These are phyloP conservation scores for Dryadomyces quercus-mongolicae DNA, from an alignment of 2,329 filamentous ascomycete genomes.

Conservation along the genomic window DNA sequence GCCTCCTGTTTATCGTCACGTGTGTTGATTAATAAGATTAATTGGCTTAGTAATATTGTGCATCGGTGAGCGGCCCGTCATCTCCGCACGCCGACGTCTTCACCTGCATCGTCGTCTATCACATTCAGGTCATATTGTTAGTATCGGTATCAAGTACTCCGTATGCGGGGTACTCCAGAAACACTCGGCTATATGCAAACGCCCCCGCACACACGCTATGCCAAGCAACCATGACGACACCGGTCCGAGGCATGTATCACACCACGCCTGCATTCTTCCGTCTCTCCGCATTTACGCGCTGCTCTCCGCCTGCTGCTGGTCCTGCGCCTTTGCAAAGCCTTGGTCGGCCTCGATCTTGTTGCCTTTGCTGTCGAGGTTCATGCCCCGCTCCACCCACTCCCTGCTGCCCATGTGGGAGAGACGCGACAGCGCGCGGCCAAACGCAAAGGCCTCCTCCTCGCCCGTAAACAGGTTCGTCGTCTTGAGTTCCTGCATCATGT, in stretches of 20 bases:
- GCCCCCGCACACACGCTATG: too few species aligned
- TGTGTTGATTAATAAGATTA: background rate
- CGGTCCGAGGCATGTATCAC: too few species aligned
- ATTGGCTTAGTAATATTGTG: too few species aligned
- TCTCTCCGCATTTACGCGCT: slow-evolving; percentile 34
- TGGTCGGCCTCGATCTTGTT: slow-evolving; percentile 51
- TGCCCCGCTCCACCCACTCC: slow-evolving; percentile 84
- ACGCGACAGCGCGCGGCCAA: slow-evolving; percentile 75
- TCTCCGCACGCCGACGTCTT: too few species aligned
- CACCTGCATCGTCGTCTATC: too few species aligned
- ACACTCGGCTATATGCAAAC: too few species aligned
- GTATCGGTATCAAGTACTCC: too few species aligned
- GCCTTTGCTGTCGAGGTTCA: slow-evolving; percentile 51
- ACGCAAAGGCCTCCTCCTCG: slow-evolving; percentile 93
- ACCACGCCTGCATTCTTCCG: background rate
- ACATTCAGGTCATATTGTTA: too few species aligned
- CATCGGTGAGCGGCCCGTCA: too few species aligned
- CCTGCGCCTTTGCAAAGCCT: slow-evolving; percentile 45
- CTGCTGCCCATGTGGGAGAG: slow-evolving; percentile 86
- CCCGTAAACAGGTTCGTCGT: slow-evolving; percentile 79
- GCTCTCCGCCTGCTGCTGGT: slow-evolving; percentile 49
- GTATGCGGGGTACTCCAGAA: too few species aligned
- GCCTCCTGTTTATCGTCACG: background rate
- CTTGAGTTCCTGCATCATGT: slow-evolving; percentile 66
- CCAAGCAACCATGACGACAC: too few species aligned